phyloP scores from a whole-genome alignment of 2,329 filamentous ascomycete genomes.

The Dactylonectria estremocensis region DNA sequence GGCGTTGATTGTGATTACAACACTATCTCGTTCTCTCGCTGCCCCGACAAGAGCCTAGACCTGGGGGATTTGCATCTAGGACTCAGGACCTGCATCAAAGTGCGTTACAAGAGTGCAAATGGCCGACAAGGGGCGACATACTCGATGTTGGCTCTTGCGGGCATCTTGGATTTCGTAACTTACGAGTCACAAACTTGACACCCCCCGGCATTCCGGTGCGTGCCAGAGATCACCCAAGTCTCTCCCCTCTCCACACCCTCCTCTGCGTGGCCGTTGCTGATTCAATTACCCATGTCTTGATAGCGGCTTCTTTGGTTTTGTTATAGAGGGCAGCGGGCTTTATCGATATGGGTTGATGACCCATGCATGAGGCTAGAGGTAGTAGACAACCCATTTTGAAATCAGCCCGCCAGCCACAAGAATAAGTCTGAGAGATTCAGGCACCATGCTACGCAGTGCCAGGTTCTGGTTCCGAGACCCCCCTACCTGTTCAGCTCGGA shows the following conservation, averaged over 20 bases:
- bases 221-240: background rate
- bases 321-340: background rate
- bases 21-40: background rate
- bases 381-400: conserved; percentile 29
- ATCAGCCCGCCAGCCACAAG: conserved; percentile 4
- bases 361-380: conserved; percentile 23
- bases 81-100: conserved; percentile 42
- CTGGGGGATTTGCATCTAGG: conserved; percentile 39
- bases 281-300: conserved; percentile 10
- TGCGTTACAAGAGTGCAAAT: background rate
- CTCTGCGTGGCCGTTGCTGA: background rate
- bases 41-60: background rate
- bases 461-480: conserved; percentile 4
- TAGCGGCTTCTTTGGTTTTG: conserved; percentile 1
- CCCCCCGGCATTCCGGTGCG: background rate
- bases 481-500: background rate
- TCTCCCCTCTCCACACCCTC: background rate
- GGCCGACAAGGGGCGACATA: background rate
- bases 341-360: conserved; percentile 14
- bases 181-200: conserved; percentile 4
- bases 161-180: background rate
- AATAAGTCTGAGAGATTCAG: conserved; percentile 13
- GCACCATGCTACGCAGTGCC: conserved; percentile 6
- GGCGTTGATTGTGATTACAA: background rate
- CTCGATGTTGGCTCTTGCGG: conserved; percentile 1